Evolutionary conservation across 305 asterid species (phyloP), one percentile per base, ranked within the genome.

Genomic region (Fraxinus velutina): DNA sequence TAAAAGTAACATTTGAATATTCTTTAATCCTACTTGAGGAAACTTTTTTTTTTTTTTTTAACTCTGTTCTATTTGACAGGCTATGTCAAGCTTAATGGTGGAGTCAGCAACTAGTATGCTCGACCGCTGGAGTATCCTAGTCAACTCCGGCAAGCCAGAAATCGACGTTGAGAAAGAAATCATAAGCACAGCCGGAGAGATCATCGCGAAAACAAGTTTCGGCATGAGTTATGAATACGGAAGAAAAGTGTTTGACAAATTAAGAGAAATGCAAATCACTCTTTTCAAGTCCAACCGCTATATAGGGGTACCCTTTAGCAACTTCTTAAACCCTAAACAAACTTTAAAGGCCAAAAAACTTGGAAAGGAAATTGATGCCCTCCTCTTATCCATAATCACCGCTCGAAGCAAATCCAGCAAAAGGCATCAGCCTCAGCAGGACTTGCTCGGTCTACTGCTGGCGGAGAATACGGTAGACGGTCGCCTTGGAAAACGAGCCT

Each of bases 231-330:
- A 85, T 22, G 91, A 87, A 21, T 84, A 86, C 0, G 95, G 97
- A 0, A 78, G 79, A 52, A 64, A 84, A 68, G 96, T 95, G 79
- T 75, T 95, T 7, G 90, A 92, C 6, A 93, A 91, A 80, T 37
- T 95, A 72, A 83, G 97, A 60, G 90, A 82, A 39, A 79, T 95
- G 90, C 99, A 95, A 76, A 83, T 88, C 15, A 80, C 91, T 1
- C 97, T 93, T 0, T 95, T 93, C 92, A 86, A 88, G 13, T 89
- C 93, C 78, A 89, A 84, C 74, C 97, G 97, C 8, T 86, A 85
- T 71, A 98, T 95, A 0, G 97, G 99, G 5, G 97, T 95, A 10
- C 99, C 98, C 13, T 95, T 80, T 1, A 88, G 97, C 22, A 87
- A 90, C 24, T 37, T 85, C 33, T 74, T 95, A 81, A 89, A 89